Evolutionary conservation across 2,329 filamentous ascomycete genomes (phyloP).

Genomic region (Knufia petricola): DNA sequence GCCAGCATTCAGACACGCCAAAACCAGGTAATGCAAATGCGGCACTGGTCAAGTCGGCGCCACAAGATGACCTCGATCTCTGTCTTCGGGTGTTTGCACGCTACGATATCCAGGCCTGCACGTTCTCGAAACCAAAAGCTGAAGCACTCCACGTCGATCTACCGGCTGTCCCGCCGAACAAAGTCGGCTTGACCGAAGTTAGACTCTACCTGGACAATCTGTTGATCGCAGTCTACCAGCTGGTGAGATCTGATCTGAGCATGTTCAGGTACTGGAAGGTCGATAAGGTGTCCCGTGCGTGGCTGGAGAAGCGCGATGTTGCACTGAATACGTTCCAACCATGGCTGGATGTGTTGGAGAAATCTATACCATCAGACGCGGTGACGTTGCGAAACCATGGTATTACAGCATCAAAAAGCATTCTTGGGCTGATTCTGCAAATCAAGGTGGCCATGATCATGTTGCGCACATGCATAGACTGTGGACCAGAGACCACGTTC

Average conservation of each 20-base stretch:
- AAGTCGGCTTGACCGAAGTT: constrained; percentile 20
- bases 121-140: constrained; percentile 21
- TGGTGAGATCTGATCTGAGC: constrained; percentile 21
- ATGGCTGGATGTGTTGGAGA: constrained; percentile 21
- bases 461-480: constrained; percentile 22
- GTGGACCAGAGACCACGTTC: constrained; percentile 20
- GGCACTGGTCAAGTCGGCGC: constrained; percentile 15
- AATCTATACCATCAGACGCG: constrained; percentile 17
- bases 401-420: constrained; percentile 15
- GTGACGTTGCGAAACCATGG: constrained; percentile 12
- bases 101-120: constrained; percentile 25
- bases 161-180: constrained; percentile 18
- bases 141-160: constrained; percentile 16
- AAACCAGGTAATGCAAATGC: not conserved
- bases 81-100: constrained; percentile 23
- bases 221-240: constrained; percentile 23
- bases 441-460: constrained; percentile 23
- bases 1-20: not conserved
- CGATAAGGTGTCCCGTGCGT: constrained; percentile 17
- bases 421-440: constrained; percentile 22
- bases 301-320: constrained; percentile 16
- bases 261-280: constrained; percentile 23
- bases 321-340: constrained; percentile 21
- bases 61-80: constrained; percentile 22
- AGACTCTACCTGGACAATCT: constrained; percentile 23